Conservation (phyloP, 192 early-diverging fungal genomes). For the Linnemannia exigua region DNA sequence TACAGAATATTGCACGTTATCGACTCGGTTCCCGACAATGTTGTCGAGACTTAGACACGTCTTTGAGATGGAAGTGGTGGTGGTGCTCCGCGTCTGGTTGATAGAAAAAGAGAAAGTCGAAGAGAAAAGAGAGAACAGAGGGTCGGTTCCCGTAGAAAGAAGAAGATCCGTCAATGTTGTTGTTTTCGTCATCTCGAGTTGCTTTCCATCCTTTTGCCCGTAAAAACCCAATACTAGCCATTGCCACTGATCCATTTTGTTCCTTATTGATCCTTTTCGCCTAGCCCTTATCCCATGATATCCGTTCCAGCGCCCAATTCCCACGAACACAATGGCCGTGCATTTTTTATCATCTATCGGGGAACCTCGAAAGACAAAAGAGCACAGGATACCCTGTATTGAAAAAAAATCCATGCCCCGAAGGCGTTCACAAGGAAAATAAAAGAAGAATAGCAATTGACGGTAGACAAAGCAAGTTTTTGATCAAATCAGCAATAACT, state of each 20-base stretch:
- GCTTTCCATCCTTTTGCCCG: not conserved
- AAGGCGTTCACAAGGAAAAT: not conserved
- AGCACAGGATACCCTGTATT: not conserved
- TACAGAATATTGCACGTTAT: not conserved
- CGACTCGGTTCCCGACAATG: not conserved
- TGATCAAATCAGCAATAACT: not conserved
- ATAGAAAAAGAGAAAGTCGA: conserved; percentile 5
- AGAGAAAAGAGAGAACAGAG: conserved; percentile 27
- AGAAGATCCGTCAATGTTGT: conserved; percentile 48
- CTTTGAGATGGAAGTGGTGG: conserved; percentile 56
- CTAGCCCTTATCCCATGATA: not conserved
- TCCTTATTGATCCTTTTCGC: conserved; percentile 7
- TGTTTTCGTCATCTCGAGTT: conserved; percentile 12
- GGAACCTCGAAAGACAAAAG: not conserved
- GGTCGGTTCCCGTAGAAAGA: conserved; percentile 38
- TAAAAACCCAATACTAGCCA: not conserved
- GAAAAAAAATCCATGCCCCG: not conserved
- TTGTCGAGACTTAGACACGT: conserved; percentile 38
- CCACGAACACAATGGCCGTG: not conserved
- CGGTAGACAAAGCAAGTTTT: not conserved
- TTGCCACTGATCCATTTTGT: conserved; percentile 5
- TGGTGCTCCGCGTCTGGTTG: conserved; percentile 45
- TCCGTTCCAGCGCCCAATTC: conserved; percentile 7
- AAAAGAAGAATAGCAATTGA: not conserved
- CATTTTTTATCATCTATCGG: not conserved